Conservation (phyloP, 2,329 filamentous ascomycete species). For the Colletotrichum eleusines region DNA sequence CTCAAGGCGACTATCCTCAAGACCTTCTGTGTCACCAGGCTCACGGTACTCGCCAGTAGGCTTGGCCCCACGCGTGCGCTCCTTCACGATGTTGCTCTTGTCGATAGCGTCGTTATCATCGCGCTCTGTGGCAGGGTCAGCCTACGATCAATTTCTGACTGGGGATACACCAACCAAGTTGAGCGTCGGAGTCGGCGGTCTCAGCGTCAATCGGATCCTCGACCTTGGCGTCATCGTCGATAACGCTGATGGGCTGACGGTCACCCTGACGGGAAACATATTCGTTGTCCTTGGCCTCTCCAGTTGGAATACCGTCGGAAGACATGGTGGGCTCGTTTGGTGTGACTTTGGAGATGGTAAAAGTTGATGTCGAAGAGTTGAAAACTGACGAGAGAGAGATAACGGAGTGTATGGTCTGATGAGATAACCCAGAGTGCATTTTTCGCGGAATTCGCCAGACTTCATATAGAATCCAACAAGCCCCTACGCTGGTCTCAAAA, state of each 20-base stretch:
- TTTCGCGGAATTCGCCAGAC: neutral
- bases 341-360: neutral
- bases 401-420: no score
- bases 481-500: neutral
- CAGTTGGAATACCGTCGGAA: slow-evolving; percentile 22
- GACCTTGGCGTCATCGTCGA: slow-evolving; percentile 49
- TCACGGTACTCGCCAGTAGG: slow-evolving; percentile 47
- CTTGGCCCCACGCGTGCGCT: slow-evolving; percentile 51
- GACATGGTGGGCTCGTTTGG: slow-evolving; percentile 1
- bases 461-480: slow-evolving; percentile 23
- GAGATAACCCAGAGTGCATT: fast-evolving
- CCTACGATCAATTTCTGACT: fast-evolving
- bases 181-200: slow-evolving; percentile 51
- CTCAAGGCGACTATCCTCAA: slow-evolving; percentile 23
- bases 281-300: slow-evolving; percentile 35
- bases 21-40: slow-evolving; percentile 51
- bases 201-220: slow-evolving; percentile 50
- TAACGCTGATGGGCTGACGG: slow-evolving; percentile 49
- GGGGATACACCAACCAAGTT: slow-evolving; percentile 48
- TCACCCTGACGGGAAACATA: slow-evolving; percentile 53
- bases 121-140: slow-evolving; percentile 43
- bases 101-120: slow-evolving; percentile 55
- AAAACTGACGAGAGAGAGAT: neutral
- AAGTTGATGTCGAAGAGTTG: neutral
- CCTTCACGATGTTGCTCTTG: slow-evolving; percentile 51